These are phyloP conservation scores for Mycosphaerella sp. DNA, from an alignment of 2,329 filamentous ascomycete species.

Conservation along the genomic window DNA sequence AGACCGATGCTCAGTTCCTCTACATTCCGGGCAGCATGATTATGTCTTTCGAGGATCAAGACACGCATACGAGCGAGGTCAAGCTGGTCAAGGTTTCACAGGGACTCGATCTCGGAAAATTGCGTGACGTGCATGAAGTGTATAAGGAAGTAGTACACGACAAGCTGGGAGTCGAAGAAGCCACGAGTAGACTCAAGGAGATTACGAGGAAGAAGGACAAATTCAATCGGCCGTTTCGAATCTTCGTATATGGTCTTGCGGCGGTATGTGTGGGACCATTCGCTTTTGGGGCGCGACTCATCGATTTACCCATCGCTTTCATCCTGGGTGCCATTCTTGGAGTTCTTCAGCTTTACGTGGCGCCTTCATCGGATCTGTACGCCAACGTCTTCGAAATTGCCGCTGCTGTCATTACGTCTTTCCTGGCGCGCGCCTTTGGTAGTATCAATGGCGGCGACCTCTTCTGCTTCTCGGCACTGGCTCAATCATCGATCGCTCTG, in stretches of 20 bases:
- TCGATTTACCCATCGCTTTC: slow-evolving; percentile 74
- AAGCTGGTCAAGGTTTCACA: slow-evolving; percentile 64
- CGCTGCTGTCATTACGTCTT: slow-evolving; percentile 46
- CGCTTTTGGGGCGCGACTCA: slow-evolving; percentile 67
- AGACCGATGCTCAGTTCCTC: slow-evolving; percentile 82
- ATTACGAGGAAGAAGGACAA: slow-evolving; percentile 56
- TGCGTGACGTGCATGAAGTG: slow-evolving; percentile 67
- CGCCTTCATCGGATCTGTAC: slow-evolving; percentile 67
- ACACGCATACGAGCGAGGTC: slow-evolving; percentile 72
- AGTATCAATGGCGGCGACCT: slow-evolving; percentile 39
- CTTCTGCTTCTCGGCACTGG: slow-evolving; percentile 48
- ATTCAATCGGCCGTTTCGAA: slow-evolving; percentile 44
- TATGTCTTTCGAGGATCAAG: slow-evolving; percentile 73
- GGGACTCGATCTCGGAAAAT: slow-evolving; percentile 66
- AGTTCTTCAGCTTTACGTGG: slow-evolving; percentile 65
- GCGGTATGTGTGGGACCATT: slow-evolving; percentile 73
- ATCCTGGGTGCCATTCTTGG: slow-evolving; percentile 69
- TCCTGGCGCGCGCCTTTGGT: slow-evolving; percentile 46
- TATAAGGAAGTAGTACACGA: slow-evolving; percentile 80
- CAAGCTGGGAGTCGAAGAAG: slow-evolving; percentile 65
- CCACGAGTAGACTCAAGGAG: slow-evolving; percentile 55
- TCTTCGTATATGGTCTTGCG: slow-evolving; percentile 68
- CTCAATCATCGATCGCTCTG: slow-evolving; percentile 46
- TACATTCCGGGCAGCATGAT: slow-evolving; percentile 94
- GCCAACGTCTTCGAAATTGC: slow-evolving; percentile 48